A percentile compares a stretch with the other conserved stretches of the same genome.
Conservation (phyloP, 176 grass and related monocot genomes). For the Oryza coarctata region DNA sequence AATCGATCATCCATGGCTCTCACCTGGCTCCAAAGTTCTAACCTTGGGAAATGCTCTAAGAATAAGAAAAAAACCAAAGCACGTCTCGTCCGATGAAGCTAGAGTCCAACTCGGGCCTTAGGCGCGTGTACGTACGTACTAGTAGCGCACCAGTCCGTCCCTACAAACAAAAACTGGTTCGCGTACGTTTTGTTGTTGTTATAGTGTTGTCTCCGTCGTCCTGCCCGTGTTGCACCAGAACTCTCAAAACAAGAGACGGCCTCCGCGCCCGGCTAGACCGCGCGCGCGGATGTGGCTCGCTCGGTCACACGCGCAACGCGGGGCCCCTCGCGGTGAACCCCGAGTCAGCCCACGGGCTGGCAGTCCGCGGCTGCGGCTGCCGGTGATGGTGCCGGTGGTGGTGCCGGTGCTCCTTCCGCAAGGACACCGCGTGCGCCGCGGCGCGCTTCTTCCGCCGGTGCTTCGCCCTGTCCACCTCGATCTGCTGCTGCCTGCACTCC, state of each 20-base stretch:
- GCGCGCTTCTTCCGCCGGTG: constrained; percentile 66
- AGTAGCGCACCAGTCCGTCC: constrained; percentile 17
- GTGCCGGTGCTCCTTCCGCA: constrained; percentile 26
- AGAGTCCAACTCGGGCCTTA: neutral
- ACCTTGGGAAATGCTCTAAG: constrained; percentile 32
- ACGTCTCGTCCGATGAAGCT: neutral
- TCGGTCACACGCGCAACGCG: constrained; percentile 44
- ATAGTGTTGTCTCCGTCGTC: neutral
- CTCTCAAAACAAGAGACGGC: neutral
- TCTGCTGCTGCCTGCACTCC: constrained; percentile 88
- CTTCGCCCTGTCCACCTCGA: constrained; percentile 75
- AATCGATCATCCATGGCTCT: neutral
- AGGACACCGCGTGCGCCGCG: constrained; percentile 38
- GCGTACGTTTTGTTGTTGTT: neutral
- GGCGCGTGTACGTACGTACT: neutral
- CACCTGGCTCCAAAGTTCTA: constrained; percentile 46
- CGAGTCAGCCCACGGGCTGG: constrained; percentile 35
- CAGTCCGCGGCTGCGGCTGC: constrained; percentile 24
- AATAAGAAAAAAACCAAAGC: neutral
- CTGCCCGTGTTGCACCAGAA: neutral
- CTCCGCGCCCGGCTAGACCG: no score
- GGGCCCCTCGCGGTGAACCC: constrained; percentile 31
- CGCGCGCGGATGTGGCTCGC: no score
- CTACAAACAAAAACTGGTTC: neutral
- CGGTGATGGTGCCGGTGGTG: neutral